Percentiles rank a stretch among this genome's conserved stretches.
phyloP scores from a whole-genome alignment of 2,329 filamentous ascomycete genomes.

The Ilyonectria destructans region DNA sequence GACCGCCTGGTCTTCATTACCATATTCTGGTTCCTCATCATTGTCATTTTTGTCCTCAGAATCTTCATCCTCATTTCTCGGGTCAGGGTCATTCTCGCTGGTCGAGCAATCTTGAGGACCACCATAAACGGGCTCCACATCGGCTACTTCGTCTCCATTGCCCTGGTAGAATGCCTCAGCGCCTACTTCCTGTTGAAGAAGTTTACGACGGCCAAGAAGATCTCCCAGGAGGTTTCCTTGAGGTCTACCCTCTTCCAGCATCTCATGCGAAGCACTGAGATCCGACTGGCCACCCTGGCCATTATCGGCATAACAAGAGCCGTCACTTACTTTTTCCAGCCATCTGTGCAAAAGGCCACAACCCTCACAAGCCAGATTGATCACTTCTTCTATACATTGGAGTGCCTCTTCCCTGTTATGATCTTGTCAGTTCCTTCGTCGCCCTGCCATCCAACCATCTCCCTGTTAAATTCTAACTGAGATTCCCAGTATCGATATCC shows the following conservation, averaged over 20 bases:
- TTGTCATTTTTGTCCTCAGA: constrained; percentile 66
- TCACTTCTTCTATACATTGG: constrained; percentile 58
- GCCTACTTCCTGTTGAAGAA: constrained; percentile 58
- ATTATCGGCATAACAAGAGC: constrained; percentile 57
- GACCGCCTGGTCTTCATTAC: constrained; percentile 61
- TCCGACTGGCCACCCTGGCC: constrained; percentile 56
- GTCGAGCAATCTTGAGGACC: constrained; percentile 39
- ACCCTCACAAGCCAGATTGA: constrained; percentile 57
- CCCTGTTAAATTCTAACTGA: neutral
- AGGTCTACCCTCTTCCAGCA: constrained; percentile 56
- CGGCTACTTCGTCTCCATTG: constrained; percentile 59
- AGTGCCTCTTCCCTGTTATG: constrained; percentile 59
- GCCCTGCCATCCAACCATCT: neutral
- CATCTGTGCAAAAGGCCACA: constrained; percentile 54
- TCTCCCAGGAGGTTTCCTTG: constrained; percentile 44
- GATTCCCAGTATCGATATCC: constrained; percentile 50
- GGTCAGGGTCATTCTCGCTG: constrained; percentile 50
- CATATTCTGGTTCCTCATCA: constrained; percentile 72
- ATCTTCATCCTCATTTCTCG: constrained; percentile 56
- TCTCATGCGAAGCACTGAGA: constrained; percentile 58
- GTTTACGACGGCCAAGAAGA: constrained; percentile 53
- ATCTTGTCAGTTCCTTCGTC: constrained; percentile 52
- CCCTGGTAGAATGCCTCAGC: constrained; percentile 58
- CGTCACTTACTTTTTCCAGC: constrained; percentile 59
- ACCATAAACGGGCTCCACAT: constrained; percentile 59